Percentiles rank a stretch among this genome's conserved stretches.
Evolutionary conservation across 2,329 filamentous ascomycete species (phyloP).

Genomic region (Decorospora gaudefroyi): DNA sequence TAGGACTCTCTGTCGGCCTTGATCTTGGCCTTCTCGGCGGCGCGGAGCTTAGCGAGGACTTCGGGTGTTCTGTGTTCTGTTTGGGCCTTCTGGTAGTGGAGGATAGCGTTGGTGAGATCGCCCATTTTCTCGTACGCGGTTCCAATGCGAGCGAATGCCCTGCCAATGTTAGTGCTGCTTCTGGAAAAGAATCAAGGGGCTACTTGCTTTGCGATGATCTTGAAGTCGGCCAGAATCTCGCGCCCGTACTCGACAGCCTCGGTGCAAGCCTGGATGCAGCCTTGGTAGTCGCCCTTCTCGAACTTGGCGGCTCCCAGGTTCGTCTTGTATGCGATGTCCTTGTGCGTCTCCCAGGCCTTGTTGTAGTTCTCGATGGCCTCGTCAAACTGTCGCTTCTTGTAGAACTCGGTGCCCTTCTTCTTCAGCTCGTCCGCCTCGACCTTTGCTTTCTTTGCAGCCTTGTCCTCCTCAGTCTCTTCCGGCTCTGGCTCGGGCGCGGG

Average conservation of each 20-base stretch:
- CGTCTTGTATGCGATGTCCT: constrained; percentile 97
- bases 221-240: constrained; percentile 91
- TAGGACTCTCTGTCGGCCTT: constrained; percentile 78
- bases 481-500: constrained; percentile 71
- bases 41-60: constrained; percentile 86
- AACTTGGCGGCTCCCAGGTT: constrained; percentile 93
- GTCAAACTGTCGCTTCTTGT: constrained; percentile 98
- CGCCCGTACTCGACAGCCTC: constrained; percentile 90
- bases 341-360: constrained; percentile 91
- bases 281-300: constrained; percentile 93
- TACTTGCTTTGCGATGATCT: constrained; percentile 85
- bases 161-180: constrained; percentile 31
- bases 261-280: constrained; percentile 82
- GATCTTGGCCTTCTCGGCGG: constrained; percentile 82
- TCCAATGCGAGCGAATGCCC: constrained; percentile 90
- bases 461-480: constrained; percentile 82
- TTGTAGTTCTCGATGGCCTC: constrained; percentile 90
- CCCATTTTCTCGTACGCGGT: constrained; percentile 90
- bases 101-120: constrained; percentile 77
- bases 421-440: constrained; percentile 93
- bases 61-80: constrained; percentile 97
- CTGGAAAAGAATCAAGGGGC: neutral
- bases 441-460: constrained; percentile 87
- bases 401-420: constrained; percentile 87
- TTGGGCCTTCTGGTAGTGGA: constrained; percentile 89